Evolutionary conservation across 345 rosid genomes (phyloP), one percentile per base, ranked within the genome.

Genomic region (Arabidopsis suecica): DNA sequence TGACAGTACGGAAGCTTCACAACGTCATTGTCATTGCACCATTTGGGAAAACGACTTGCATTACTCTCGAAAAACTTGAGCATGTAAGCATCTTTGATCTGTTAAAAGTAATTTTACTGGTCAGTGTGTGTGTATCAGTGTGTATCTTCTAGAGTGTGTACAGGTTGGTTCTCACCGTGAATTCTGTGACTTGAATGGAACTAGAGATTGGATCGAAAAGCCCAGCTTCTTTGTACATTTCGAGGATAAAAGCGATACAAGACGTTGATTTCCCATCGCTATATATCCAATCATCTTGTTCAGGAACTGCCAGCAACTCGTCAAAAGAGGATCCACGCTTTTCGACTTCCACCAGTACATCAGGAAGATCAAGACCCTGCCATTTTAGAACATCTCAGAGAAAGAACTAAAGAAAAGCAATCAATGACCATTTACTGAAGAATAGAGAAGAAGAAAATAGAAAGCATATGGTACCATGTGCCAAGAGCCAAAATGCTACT

Each of bases 141-240:
- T 13, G 42, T 54, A 37, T 77, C 32, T 57, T 58, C 62, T n/a
- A 77, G 49, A 51, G 9, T 58, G 23, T 49, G n/a, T 14, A 50
- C 9, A 32, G 49, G 71, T 51, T 71, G 49, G 51, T 49, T 60
- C 91, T 85, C 72, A 93, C 98, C 65, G 99, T 96, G 83, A 96
- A 93, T 73, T 96, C 97, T 1, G 99, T 93, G 76, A 93, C 98
- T 86, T 96, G 97, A 56, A 96, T 72, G 50, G 86, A 81, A 78
- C 78, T 73, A 32, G 89, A 67, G 69, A 86, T 75, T 50, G 93
- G 96, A 80, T 81, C 84, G 65, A 96, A 96, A 18, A 93, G 81
- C n/a, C 99, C 97, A 28, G 91, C 97, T 72, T 81, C 99, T 85
- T 96, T 96, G 82, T 93, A 96, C 87, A 96, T 82, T 83, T 93